Evolutionary conservation across 305 asterid genomes (phyloP).

Genomic region (Plantago coronopus): DNA sequence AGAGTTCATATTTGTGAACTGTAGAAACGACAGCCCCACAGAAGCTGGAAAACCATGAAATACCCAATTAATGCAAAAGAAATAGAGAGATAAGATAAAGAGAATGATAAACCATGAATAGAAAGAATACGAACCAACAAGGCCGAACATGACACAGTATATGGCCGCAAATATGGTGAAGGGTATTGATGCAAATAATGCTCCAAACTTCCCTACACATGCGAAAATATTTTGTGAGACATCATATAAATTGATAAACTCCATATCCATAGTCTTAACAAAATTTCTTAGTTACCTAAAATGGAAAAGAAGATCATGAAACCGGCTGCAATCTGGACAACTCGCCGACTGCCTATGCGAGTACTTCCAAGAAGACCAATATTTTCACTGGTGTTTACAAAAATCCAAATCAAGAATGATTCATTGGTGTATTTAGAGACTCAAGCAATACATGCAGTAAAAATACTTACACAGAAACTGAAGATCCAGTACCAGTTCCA

Average conservation of each 20-base stretch:
- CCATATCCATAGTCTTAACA: not conserved
- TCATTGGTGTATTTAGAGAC: not conserved
- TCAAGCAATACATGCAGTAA: not conserved
- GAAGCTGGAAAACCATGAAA: constrained; percentile 57
- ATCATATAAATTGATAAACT: not conserved
- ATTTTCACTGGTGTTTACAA: constrained; percentile 62
- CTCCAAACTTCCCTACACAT: constrained; percentile 86
- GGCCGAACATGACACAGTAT: constrained; percentile 85
- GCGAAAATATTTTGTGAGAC: not conserved
- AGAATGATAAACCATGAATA: too few relatives aligned
- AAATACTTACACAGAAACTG: constrained; percentile 77
- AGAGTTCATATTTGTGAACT: constrained; percentile 97
- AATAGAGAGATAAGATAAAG: too few relatives aligned
- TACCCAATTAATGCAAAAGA: constrained; percentile 1
- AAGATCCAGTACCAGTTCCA: constrained; percentile 79
- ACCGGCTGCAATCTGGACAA: constrained; percentile 86
- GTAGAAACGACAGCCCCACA: constrained; percentile 83
- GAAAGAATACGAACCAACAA: constrained; percentile 57
- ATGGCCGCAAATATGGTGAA: constrained; percentile 87
- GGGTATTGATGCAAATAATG: constrained; percentile 90
- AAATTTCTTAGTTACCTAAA: constrained; percentile 42
- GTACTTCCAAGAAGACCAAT: constrained; percentile 98
- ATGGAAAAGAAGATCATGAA: constrained; percentile 92
- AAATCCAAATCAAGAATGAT: not conserved
- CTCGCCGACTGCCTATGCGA: constrained; percentile 88